Base-by-base conservation (phyloP, 495 filamentous ascomycete species). In the Daldinia grandis region DNA sequence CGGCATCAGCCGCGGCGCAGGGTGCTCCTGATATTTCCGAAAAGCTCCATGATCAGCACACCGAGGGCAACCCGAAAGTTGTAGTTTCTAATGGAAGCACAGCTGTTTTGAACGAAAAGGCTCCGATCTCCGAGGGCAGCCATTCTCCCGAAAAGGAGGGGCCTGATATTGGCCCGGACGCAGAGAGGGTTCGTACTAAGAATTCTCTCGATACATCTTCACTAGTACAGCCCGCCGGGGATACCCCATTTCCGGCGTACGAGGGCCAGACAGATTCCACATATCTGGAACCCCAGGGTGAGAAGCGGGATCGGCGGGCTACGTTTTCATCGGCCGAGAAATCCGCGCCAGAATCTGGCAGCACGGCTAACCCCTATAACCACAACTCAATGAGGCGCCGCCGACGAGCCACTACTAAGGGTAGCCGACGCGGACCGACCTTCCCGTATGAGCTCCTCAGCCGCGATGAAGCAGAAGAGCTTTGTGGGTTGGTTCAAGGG, bases 401-500 rank as follows among this genome's bases (percentile, higher is more conserved):
- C 30, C 87, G 94, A 21, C 85, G 96, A 64, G 88, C 88, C 0
- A 93, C 91, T 51, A 97, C 93, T 1, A 90, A 90, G 76, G 87
- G 88, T 60, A 92, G 88, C 37, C 90, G 87, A 65, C 86, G 89
- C 15, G 91, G 91, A 2, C 67, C 75, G 33, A 64, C 70, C 54
- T 92, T 93, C 77, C 86, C 87, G 68, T 93, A 95, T 71, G 92
- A 95, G 53, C 74, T 97, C 42, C 81, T 97, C 69, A 85, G 86
- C 54, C 86, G 84, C 51, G 85, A 83, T 15, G 91, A 93, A 61
- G 92, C 93, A 6, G 94, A 97, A 74, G 90, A 92, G 68, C 80
- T 97, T 71, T 81, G 98, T 74, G 85, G 89, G 62, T 82, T 94
- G 83, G 88, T 92, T 37, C 96, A 98, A 78, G 95, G 95, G 8